Evolutionary conservation across 2,329 filamentous ascomycete genomes (phyloP), one percentile per base, ranked within the genome.

Genomic region (Falciphora oryzae): DNA sequence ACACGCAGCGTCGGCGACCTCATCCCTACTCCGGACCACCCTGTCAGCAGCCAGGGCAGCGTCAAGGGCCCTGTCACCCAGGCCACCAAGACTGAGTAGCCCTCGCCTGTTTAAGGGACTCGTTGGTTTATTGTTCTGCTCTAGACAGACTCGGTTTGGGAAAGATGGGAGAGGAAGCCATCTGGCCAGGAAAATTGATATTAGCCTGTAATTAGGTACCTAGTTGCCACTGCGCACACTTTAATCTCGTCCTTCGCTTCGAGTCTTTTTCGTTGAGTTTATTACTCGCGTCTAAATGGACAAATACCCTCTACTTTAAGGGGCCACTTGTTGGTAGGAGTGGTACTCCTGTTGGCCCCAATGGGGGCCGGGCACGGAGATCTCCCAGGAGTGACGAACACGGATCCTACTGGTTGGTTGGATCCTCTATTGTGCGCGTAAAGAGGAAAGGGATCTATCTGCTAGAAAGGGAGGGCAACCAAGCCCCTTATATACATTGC

Each of bases 1-100:
- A 81, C 80, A 57, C 80, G 84, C 64, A 89, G 93, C 70, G 85
- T 93, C 64, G 78, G 75, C 66, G 81, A 78, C 53, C 67, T 69
- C n/a, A 59, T 69, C 4, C 64, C 65, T 11, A 57, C 61, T 22
- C 28, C 61, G n/a, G 25, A n/a, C 25, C 38, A 56, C 5, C n/a
- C n/a, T 13, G 13, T 25, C 27, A 68, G 67, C 65, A 69, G 67
- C 64, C 67, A 63, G 6, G 68, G 65, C 32, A 71, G 70, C 58
- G 65, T 71, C 29, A 70, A 67, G 63, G 65, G 44, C 22, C 18
- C 44, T 22, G 32, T 14, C 32, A 22, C 38, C 38, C 38, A 3
- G 38, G 38, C 6, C 7, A 5, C 16, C 38, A 44, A 44, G 38
- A 6, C 13, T 16, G 38, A 16, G 38, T 8, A 50, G 38, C 38